Conservation (phyloP, 805 yeast species). For the Teunomyces lycoperdinae region DNA sequence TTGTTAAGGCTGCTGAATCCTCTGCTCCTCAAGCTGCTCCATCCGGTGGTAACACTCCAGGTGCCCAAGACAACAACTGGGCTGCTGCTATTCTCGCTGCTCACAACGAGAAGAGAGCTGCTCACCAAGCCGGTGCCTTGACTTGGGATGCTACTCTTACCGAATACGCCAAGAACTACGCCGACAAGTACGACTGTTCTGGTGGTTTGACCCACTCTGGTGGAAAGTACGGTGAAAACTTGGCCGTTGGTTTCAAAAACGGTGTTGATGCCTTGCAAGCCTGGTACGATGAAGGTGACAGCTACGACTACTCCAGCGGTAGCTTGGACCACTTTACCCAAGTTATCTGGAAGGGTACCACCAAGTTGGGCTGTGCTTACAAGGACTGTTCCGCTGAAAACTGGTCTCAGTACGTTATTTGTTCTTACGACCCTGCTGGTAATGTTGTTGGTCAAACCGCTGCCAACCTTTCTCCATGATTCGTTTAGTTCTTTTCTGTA, state of each 20-base stretch:
- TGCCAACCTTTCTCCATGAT: conserved; percentile 10
- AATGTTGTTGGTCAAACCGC: conserved; percentile 49
- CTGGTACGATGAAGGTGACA: conserved; percentile 40
- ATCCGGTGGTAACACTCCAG: conserved; percentile 13
- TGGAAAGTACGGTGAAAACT: conserved; percentile 40
- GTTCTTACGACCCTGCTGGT: conserved; percentile 76
- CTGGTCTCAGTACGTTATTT: conserved; percentile 61
- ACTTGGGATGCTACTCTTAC: conserved; percentile 56
- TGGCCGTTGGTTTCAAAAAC: conserved; percentile 22
- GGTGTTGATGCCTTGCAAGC: conserved; percentile 33
- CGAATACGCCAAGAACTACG: conserved; percentile 48
- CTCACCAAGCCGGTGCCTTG: conserved; percentile 50
- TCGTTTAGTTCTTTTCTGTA: background rate
- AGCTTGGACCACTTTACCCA: conserved; percentile 69
- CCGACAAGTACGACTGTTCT: conserved; percentile 20
- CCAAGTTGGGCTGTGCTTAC: conserved; percentile 69
- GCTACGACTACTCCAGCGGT: conserved; percentile 26
- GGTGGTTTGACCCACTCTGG: conserved; percentile 37
- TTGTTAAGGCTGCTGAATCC: conserved; percentile 9
- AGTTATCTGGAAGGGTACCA: conserved; percentile 65
- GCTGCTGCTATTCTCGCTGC: conserved; percentile 48
- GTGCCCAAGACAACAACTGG: conserved; percentile 26
- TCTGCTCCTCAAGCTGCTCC: conserved; percentile 17
- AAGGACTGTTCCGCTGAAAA: conserved; percentile 49
- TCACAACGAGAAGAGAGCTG: conserved; percentile 58